phyloP scores from a whole-genome alignment of 257 asterid genomes.

The Solanum virginianum region DNA sequence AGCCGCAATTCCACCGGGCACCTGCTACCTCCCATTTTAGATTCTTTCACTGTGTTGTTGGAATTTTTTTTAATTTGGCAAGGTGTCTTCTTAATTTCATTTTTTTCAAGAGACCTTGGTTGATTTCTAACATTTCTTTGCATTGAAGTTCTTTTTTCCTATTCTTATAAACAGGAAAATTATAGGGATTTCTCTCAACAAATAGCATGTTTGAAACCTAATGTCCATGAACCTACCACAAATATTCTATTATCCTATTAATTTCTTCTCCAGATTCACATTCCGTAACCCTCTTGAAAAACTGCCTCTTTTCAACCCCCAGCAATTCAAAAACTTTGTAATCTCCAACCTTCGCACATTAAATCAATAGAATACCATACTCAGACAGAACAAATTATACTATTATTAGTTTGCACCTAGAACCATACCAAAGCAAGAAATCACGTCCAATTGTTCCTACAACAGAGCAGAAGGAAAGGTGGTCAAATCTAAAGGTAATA shows the following conservation, averaged over 20 bases:
- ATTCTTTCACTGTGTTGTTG: background rate
- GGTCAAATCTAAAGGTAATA: background rate
- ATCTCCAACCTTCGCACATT: background rate
- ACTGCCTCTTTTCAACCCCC: background rate
- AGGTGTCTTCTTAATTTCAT: background rate
- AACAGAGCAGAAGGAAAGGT: background rate
- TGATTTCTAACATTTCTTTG: background rate
- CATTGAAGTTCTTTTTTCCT: background rate
- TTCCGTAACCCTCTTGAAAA: background rate
- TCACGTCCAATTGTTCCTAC: background rate
- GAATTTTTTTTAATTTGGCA: background rate
- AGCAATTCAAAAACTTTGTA: background rate
- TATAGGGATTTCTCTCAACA: background rate
- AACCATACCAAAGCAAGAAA: background rate
- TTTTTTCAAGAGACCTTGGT: background rate
- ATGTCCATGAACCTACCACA: background rate
- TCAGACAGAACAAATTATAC: background rate
- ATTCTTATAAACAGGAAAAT: background rate
- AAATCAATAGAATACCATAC: background rate
- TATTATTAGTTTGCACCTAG: background rate
- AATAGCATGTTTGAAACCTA: background rate
- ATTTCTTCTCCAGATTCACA: background rate
- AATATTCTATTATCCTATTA: background rate
- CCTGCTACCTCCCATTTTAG: background rate
- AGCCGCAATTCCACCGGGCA: background rate